Evolutionary conservation across 1,284 basidiomycete genomes (phyloP).

Genomic region (Trichosporon ovoides): DNA sequence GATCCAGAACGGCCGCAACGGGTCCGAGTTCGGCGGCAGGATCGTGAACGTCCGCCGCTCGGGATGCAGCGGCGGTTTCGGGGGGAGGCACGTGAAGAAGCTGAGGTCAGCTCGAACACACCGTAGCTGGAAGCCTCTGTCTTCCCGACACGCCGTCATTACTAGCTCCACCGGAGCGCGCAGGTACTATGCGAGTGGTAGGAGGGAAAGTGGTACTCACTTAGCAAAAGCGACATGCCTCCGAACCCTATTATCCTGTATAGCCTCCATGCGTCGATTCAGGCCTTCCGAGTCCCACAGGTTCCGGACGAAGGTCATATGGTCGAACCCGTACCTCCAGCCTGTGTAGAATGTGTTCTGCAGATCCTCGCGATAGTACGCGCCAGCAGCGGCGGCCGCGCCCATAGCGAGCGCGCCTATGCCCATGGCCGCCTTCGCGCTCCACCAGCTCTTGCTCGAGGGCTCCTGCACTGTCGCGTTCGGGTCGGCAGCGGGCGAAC

Average conservation of each 20-base stretch:
- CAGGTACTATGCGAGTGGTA: no score
- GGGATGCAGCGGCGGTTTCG: slow-evolving; percentile 53
- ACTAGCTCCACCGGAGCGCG: no score
- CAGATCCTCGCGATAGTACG: slow-evolving; percentile 64
- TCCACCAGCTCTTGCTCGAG: slow-evolving; percentile 15
- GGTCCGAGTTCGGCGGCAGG: slow-evolving; percentile 58
- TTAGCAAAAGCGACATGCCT: slow-evolving; percentile 60
- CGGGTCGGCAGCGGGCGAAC: neutral
- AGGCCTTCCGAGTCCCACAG: slow-evolving; percentile 75
- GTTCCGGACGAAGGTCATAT: slow-evolving; percentile 82
- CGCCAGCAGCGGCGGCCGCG: slow-evolving; percentile 76
- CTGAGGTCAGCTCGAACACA: slow-evolving; percentile 49
- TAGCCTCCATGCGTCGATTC: slow-evolving; percentile 58
- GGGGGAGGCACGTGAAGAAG: slow-evolving; percentile 69
- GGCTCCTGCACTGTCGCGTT: neutral
- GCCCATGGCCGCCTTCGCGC: slow-evolving; percentile 24
- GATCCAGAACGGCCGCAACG: slow-evolving; percentile 57
- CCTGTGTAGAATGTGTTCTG: slow-evolving; percentile 55
- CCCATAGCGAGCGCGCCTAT: slow-evolving; percentile 65
- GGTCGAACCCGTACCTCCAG: slow-evolving; percentile 74
- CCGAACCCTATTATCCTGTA: slow-evolving; percentile 57
- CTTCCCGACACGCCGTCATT: no score
- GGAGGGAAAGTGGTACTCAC: slow-evolving; percentile 52
- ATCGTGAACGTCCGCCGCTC: slow-evolving; percentile 66
- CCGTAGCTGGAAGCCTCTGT: no score